A percentile compares a stretch with the other conserved stretches of the same genome.
These are phyloP conservation scores for Candida pseudocylindracea DNA, from an alignment of 1,139 yeast genomes.

Conservation along the genomic window DNA sequence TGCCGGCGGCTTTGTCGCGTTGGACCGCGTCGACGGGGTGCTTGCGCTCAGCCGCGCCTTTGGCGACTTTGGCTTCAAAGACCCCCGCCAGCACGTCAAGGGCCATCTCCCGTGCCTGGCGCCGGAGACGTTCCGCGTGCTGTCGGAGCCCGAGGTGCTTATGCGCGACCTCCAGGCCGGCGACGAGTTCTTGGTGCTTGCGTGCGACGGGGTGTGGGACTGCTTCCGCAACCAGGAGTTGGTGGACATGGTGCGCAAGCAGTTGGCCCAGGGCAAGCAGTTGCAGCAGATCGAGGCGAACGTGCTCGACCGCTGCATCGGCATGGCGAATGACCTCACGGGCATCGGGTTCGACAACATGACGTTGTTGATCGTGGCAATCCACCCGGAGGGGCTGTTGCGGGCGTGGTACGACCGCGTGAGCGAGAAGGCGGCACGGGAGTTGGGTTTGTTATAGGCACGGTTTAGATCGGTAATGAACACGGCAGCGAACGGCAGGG, in stretches of 20 bases:
- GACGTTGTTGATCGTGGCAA: slow-evolving; percentile 45
- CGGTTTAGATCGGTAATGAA: too few species aligned
- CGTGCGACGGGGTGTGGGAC: slow-evolving; percentile 74
- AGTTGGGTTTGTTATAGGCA: too few species aligned
- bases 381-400: slow-evolving; percentile 22
- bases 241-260: slow-evolving; percentile 28
- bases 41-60: slow-evolving; percentile 56
- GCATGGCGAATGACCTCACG: slow-evolving; percentile 52
- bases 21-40: slow-evolving; percentile 51
- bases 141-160: slow-evolving; percentile 50
- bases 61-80: slow-evolving; percentile 51
- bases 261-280: slow-evolving; percentile 31
- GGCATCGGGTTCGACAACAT: slow-evolving; percentile 70
- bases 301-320: slow-evolving; percentile 39
- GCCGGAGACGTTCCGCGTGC: slow-evolving; percentile 20
- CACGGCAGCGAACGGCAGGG: too few species aligned
- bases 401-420: slow-evolving; percentile 27
- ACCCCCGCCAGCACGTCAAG: slow-evolving; percentile 8
- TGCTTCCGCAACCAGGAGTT: slow-evolving; percentile 40
- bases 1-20: slow-evolving; percentile 48
- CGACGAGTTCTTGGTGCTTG: slow-evolving; percentile 46
- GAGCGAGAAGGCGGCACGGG: neutral
- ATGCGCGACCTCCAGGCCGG: slow-evolving; percentile 18
- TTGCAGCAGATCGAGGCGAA: slow-evolving; percentile 35
- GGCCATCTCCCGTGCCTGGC: slow-evolving; percentile 4